Base-by-base conservation (phyloP, 306 rosid species). In the Dryas drummondii region DNA sequence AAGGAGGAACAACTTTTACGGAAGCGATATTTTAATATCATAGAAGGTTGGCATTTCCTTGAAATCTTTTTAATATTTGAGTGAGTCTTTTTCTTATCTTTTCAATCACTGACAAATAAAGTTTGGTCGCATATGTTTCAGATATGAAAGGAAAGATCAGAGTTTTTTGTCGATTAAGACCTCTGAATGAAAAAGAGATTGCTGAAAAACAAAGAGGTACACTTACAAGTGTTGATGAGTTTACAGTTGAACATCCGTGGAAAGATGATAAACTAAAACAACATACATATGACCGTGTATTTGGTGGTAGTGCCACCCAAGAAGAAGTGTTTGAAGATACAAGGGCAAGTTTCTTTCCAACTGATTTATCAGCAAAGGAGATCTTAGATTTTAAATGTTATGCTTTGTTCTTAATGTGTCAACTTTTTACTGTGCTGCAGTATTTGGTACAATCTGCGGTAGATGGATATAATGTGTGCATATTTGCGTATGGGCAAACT, bases 131-230 rank as follows among this genome's bases (percentile, higher is more conserved):
- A 60, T 72, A 17, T 41, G n/a, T 84, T 77, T 75, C 88, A 94
- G 99, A 94, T 79, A 94, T 94, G 99, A 94, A 94, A 89, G 99
- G 99, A 59, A 94, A 94, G 85, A 92, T 94, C 14, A 81, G 99
- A 89, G 99, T 94, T 79, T 94, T 78, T 53, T 92, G 99, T 79
- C 90, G 99, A 27, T 69, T 84, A 60, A 80, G 99, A 83, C 99
- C 99, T 73, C 90, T 94, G 42, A 78, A 65, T 73, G 93, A 83
- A 45, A 94, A 90, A 72, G 99, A 94, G 81, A 81, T 86, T 73
- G 76, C 67, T 50, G 94, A 81, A 48, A 81, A 81, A 70, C 93
- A 87, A 71, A 87, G 71, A 76, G 68, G 81, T 37, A 66, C 81
- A 51, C 83, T 90, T 78, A 75, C 83, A 50, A 72, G 77, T 41